Evolutionary conservation across 2,329 filamentous ascomycete species (phyloP).

Genomic region (Hypoxylon sp.): DNA sequence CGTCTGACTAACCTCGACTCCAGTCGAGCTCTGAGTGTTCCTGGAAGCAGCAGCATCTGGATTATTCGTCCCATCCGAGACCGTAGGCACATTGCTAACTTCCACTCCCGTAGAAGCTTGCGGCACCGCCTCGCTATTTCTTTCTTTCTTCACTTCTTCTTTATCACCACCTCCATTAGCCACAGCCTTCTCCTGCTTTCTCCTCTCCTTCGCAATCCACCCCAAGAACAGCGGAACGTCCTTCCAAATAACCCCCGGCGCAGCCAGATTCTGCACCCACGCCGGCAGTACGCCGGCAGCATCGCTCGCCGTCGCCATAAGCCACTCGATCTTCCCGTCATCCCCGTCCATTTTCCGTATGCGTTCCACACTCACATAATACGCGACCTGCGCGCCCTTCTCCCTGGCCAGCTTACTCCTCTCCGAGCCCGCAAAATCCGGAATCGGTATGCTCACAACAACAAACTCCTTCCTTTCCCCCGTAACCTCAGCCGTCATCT

Average conservation of each 20-base stretch:
- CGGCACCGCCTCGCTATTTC: slow-evolving; percentile 3
- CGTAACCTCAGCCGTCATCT: slow-evolving; percentile 66
- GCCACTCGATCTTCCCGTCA: slow-evolving; percentile 73
- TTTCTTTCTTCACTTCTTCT: neutral
- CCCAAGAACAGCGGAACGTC: slow-evolving; percentile 78
- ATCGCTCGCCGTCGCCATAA: slow-evolving; percentile 83
- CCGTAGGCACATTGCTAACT: slow-evolving; percentile 27
- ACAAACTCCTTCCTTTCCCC: slow-evolving; percentile 63
- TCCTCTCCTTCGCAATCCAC: slow-evolving; percentile 69
- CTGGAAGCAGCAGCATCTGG: slow-evolving; percentile 13
- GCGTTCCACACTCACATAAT: slow-evolving; percentile 77
- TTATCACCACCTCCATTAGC: slow-evolving; percentile 8
- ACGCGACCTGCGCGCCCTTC: slow-evolving; percentile 68
- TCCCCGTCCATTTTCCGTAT: slow-evolving; percentile 62
- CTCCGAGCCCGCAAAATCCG: slow-evolving; percentile 57
- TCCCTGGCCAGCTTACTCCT: slow-evolving; percentile 57
- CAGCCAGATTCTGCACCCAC: slow-evolving; percentile 74
- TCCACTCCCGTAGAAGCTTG: slow-evolving; percentile 37
- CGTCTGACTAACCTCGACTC: slow-evolving; percentile 24
- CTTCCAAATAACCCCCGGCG: slow-evolving; percentile 76
- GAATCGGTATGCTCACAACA: slow-evolving; percentile 70
- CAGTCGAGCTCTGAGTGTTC: slow-evolving; percentile 35
- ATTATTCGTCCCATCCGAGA: slow-evolving; percentile 32
- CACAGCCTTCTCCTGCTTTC: slow-evolving; percentile 37
- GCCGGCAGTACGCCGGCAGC: slow-evolving; percentile 77